phyloP scores from a whole-genome alignment of 306 rosid genomes.

The Dryas octopetala region DNA sequence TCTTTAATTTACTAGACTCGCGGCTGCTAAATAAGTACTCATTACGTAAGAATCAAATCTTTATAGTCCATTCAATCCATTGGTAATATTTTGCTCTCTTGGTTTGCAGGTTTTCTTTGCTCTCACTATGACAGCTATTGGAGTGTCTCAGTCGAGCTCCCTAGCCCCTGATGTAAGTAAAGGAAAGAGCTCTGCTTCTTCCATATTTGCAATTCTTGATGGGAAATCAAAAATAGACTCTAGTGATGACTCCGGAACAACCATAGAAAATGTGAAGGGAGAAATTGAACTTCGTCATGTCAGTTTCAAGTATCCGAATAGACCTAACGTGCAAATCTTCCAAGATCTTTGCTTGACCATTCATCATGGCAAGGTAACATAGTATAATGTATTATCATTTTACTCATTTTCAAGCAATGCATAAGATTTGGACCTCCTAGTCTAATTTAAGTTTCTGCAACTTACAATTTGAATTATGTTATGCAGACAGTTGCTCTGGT shows the following conservation, averaged over 20 bases:
- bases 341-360: slow-evolving; percentile 39
- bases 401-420: neutral
- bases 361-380: slow-evolving; percentile 45
- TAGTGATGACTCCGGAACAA: slow-evolving; percentile 38
- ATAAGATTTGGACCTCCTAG: neutral
- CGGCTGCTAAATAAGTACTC: neutral
- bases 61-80: neutral
- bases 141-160: slow-evolving; percentile 40
- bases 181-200: slow-evolving; percentile 40
- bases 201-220: slow-evolving; percentile 44
- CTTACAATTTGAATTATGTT: neutral
- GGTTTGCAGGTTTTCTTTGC: slow-evolving; percentile 50
- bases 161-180: slow-evolving; percentile 42
- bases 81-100: neutral
- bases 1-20: neutral
- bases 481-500: slow-evolving; percentile 62
- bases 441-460: neutral
- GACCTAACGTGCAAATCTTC: slow-evolving; percentile 43
- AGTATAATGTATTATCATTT: neutral
- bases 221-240: slow-evolving; percentile 38
- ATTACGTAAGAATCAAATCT: no score
- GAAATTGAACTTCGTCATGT: slow-evolving; percentile 41
- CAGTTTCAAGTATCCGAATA: slow-evolving; percentile 41
- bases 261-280: slow-evolving; percentile 35
- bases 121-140: slow-evolving; percentile 38